Evolutionary conservation across 345 rosid genomes (phyloP), one percentile per base, ranked within the genome.

Genomic region (Brassica rapa): DNA sequence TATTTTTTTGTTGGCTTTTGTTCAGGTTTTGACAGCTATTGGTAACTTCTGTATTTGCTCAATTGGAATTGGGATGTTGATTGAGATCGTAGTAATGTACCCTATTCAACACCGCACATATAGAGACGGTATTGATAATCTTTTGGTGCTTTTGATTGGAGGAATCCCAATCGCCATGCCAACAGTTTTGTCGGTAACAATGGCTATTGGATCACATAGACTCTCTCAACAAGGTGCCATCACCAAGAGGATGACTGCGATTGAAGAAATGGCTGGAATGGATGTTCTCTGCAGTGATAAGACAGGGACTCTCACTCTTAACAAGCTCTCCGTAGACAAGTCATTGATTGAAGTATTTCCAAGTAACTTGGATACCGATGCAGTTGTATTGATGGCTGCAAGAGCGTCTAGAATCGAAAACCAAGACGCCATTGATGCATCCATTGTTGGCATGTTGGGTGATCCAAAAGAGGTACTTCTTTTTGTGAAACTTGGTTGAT

Each of bases 161-260:
- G 98, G 98, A 55, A 94, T 94, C 79, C 98, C 98, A 4, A 94
- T 94, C 11, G 98, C 98, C 23, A 94, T 94, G 98, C 98, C 98
- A 4, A 94, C 97, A 5, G 94, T 94, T 29, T 82, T 90, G 83
- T 94, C 97, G 0, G 98, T 94, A 62, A 94, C 98, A 66, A 94
- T 94, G 98, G 98, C 98, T 55, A 91, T 92, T 73, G 98, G 98
- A 4, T 92, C 98, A 43, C 98, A 94, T 62, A 88, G 98, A 37
- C 86, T 94, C 24, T 88, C 97, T 0, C 76, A 91, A 75, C 98
- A 94, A 86, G 98, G 98, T 61, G 98, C 98, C 78, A 94, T 94
- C 77, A 94, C 97, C 21, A 94, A 94, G 82, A 89, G 98, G 79
- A 92, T 92, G 98, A 94, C 98, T 4, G 98, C 98, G 25, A 94